Conservation (phyloP, 768 basidiomycete species). For the Pleurotus platypus region DNA sequence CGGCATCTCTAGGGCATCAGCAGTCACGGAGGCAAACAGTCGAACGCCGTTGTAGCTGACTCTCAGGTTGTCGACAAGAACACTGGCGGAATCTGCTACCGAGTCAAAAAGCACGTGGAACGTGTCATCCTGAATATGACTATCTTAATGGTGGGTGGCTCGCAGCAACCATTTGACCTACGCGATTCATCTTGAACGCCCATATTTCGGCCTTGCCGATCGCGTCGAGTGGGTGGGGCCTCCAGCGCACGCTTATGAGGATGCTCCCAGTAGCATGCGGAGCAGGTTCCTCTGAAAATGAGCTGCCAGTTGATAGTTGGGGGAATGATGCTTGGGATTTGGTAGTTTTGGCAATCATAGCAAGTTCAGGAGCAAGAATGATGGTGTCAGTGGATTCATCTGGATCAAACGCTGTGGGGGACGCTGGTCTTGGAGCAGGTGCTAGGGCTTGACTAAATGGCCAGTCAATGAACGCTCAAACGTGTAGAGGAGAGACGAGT, state of each 20-base stretch:
- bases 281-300: slow-evolving; percentile 25
- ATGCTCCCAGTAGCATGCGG: slow-evolving; percentile 34
- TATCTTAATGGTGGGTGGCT: too few relatives aligned
- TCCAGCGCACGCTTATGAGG: slow-evolving; percentile 58
- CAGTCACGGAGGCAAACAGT: slow-evolving; percentile 68
- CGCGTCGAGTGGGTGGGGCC: slow-evolving; percentile 55
- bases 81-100: slow-evolving; percentile 55
- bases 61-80: slow-evolving; percentile 50
- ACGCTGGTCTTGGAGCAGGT: slow-evolving; percentile 34
- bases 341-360: slow-evolving; percentile 44
- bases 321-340: slow-evolving; percentile 12
- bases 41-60: slow-evolving; percentile 60
- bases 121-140: slow-evolving; percentile 48
- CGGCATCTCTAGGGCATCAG: slow-evolving; percentile 64
- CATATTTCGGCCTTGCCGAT: slow-evolving; percentile 36
- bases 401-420: slow-evolving; percentile 38
- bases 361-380: slow-evolving; percentile 60
- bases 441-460: slow-evolving; percentile 46
- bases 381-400: slow-evolving; percentile 48
- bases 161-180: slow-evolving; percentile 17
- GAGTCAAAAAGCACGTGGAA: slow-evolving; percentile 65
- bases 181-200: slow-evolving; percentile 58
- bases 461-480: too few relatives aligned
- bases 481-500: neutral
- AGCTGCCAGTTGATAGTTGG: slow-evolving; percentile 17